Conservation (phyloP, 441 rosid genomes). For the Theobroma grandiflorum region DNA sequence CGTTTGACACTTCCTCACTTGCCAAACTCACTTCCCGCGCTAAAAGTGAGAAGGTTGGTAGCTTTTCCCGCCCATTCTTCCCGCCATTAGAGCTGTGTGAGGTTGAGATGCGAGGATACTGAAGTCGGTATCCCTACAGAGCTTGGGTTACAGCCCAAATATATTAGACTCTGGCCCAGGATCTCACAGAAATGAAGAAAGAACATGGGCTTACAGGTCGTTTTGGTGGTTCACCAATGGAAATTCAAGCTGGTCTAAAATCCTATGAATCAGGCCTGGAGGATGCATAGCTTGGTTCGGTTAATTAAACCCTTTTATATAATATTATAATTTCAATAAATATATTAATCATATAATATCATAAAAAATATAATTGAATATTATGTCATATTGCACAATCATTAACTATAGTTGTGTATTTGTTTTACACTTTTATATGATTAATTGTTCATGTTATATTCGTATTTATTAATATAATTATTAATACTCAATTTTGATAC, state of each 20-base stretch:
- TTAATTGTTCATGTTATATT: too few species aligned
- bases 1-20: background rate
- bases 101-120: background rate
- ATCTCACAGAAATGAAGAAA: background rate
- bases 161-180: background rate
- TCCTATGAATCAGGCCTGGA: too few species aligned
- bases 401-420: too few species aligned
- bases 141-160: background rate
- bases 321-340: too few species aligned
- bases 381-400: too few species aligned
- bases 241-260: background rate
- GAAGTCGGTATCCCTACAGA: background rate
- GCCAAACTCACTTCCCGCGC: constrained; percentile 4
- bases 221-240: background rate
- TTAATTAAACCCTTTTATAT: too few species aligned
- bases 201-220: background rate
- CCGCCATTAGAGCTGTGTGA: constrained; percentile 42
- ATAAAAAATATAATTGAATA: too few species aligned
- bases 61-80: constrained; percentile 61
- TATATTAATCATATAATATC: too few species aligned
- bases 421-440: too few species aligned
- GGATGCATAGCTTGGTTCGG: too few species aligned
- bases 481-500: too few species aligned
- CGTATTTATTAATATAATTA: too few species aligned
- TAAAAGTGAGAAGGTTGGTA: background rate